Evolutionary conservation across 805 yeast species (phyloP).

Genomic region (Debaryomyces castellii): DNA sequence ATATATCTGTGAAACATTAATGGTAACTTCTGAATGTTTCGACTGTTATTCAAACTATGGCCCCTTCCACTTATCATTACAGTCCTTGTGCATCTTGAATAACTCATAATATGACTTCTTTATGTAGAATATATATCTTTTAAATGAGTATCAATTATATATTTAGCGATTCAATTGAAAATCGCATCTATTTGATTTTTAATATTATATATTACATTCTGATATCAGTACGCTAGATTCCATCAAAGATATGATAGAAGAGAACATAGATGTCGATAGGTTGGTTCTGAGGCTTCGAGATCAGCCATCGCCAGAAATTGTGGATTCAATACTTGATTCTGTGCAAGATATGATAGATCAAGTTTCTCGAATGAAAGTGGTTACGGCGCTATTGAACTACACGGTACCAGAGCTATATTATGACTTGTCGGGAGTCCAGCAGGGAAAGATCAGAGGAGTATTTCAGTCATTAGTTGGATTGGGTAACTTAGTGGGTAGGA

Average conservation of each 20-base stretch:
- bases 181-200: not conserved
- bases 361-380: constrained; percentile 7
- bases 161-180: not conserved
- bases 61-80: not conserved
- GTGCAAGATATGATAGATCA: constrained; percentile 5
- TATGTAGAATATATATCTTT: not conserved
- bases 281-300: constrained; percentile 5
- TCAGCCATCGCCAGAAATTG: constrained; percentile 8
- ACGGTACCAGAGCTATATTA: constrained; percentile 33
- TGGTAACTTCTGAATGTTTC: not conserved
- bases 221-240: not conserved
- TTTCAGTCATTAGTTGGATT: constrained; percentile 29
- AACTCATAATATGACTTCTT: not conserved
- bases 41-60: not conserved
- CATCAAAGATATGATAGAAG: not conserved
- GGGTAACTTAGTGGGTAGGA: constrained; percentile 27
- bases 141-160: too few relatives aligned
- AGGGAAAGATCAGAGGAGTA: constrained; percentile 7
- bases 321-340: constrained; percentile 5
- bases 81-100: not conserved
- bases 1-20: not conserved
- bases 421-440: constrained; percentile 13
- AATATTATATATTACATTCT: not conserved
- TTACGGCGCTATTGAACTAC: constrained; percentile 24
- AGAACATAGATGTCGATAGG: constrained; percentile 1